phyloP scores from a whole-genome alignment of 495 filamentous ascomycete species.

The Penicillium malachiteum region DNA sequence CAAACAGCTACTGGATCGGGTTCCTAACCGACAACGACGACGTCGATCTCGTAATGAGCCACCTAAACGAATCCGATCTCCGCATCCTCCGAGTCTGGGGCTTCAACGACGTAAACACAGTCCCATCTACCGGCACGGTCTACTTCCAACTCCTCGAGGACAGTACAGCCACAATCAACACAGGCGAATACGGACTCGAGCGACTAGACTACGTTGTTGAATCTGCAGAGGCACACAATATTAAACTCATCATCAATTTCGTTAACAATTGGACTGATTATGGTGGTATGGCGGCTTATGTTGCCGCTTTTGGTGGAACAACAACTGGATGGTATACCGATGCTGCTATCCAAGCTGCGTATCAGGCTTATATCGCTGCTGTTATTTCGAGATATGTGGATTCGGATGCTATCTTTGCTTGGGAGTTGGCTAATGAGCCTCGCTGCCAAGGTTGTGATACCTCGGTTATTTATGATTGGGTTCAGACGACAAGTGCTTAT shows the following conservation, averaged over 20 bases:
- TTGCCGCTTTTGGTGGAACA: conserved; percentile 58
- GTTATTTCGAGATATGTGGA: conserved; percentile 59
- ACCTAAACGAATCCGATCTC: conserved; percentile 53
- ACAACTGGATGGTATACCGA: conserved; percentile 59
- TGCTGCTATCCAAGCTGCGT: conserved; percentile 53
- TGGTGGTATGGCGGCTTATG: conserved; percentile 65
- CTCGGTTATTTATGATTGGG: conserved; percentile 61
- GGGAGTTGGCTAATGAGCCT: conserved; percentile 73
- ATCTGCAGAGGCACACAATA: conserved; percentile 54
- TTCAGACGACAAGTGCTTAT: conserved; percentile 55
- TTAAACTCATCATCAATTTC: conserved; percentile 60
- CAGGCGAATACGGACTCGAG: conserved; percentile 62
- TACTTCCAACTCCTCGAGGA: conserved; percentile 60
- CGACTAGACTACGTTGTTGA: conserved; percentile 65
- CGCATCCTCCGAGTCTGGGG: conserved; percentile 73
- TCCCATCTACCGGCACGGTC: conserved; percentile 48
- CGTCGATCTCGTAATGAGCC: conserved; percentile 56
- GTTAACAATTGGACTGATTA: conserved; percentile 65
- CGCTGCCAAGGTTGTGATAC: conserved; percentile 62
- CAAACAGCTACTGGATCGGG: conserved; percentile 73
- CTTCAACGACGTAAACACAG: conserved; percentile 61
- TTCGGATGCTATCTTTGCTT: conserved; percentile 62
- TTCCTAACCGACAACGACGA: conserved; percentile 65
- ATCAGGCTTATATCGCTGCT: conserved; percentile 61
- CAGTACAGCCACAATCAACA: conserved; percentile 61